Evolutionary conservation across 257 asterid genomes (phyloP).

Genomic region (Solanum sejunctum): DNA sequence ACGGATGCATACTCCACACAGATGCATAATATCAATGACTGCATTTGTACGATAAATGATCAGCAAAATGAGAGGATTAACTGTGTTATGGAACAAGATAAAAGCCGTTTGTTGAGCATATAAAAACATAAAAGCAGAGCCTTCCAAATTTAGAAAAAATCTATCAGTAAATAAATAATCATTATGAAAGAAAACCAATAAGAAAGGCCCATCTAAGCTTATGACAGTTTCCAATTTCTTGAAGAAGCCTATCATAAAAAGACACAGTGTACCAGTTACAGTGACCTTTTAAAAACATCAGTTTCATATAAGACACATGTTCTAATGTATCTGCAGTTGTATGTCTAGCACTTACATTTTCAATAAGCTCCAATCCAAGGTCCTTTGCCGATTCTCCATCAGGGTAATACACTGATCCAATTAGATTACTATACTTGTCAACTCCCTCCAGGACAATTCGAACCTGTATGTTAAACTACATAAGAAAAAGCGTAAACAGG

Average conservation of each 20-base stretch:
- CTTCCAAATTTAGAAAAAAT: not conserved
- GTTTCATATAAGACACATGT: not conserved
- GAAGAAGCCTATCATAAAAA: not conserved
- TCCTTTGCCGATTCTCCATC: conserved; percentile 91
- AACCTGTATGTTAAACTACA: conserved; percentile 41
- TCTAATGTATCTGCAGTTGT: not conserved
- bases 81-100: not conserved
- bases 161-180: not conserved
- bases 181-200: not conserved
- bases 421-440: conserved; percentile 83
- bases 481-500: not conserved
- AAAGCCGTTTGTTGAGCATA: not conserved
- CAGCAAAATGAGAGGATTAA: not conserved
- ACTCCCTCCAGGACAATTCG: conserved; percentile 92
- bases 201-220: not conserved
- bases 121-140: not conserved
- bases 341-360: conserved; percentile 40
- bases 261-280: not conserved
- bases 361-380: conserved; percentile 84
- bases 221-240: not conserved
- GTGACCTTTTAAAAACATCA: not conserved
- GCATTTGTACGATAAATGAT: not conserved
- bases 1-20: not conserved
- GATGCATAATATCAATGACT: not conserved
- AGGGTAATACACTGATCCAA: conserved; percentile 76